Evolutionary conservation across 2,329 filamentous ascomycete genomes (phyloP), one percentile per base, ranked within the genome.

Genomic region (Harringtonia aguacate): DNA sequence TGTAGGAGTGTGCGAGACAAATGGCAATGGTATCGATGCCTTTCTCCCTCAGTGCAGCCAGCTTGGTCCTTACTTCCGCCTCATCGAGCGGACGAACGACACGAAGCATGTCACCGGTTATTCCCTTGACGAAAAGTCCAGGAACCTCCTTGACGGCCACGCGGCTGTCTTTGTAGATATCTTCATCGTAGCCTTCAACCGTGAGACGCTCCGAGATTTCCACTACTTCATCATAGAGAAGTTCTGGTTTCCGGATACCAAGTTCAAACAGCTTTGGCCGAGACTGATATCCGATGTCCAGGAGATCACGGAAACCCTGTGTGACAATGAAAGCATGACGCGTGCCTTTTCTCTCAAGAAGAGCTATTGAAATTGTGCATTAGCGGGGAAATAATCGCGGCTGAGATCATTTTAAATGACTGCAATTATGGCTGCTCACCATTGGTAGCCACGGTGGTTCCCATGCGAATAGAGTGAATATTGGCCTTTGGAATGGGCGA

Each of bases 401-500:
- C 39, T 39, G 8, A 35, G 33, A 8, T 29, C 28, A 29, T 29
- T 8, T 29, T 29, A 14, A 8, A 29, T 14, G 28, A 29, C 13
- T 14, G 30, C 6, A 27, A 27, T 7, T 27, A 10, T 27, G 10
- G 24, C 24, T 27, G 24, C 24, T 27, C 10, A 27, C 24, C 24
- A 61, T 95, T 95, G 1, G 89, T 95, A 9, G 89, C 88, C 9
- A 95, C 88, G 0, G 89, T 95, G 2, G 89, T 95, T 31, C 89
- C 89, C 88, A 95, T 95, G 36, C 89, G 81, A 58, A 27, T 27
- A 27, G 24, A 27, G 24, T 27, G 24, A 27, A 27, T 27, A 6
- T 7, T 27, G 10, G 6, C 24, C 24, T 27, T 27, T 7, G 24
- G 24, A 14, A n/a, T 14, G 10, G 3, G 4, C 54, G 78, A 61